Percentiles rank a stretch among this genome's conserved stretches.
phyloP scores from a whole-genome alignment of 108 stramenopile species.

The Nitzschia sp. region DNA sequence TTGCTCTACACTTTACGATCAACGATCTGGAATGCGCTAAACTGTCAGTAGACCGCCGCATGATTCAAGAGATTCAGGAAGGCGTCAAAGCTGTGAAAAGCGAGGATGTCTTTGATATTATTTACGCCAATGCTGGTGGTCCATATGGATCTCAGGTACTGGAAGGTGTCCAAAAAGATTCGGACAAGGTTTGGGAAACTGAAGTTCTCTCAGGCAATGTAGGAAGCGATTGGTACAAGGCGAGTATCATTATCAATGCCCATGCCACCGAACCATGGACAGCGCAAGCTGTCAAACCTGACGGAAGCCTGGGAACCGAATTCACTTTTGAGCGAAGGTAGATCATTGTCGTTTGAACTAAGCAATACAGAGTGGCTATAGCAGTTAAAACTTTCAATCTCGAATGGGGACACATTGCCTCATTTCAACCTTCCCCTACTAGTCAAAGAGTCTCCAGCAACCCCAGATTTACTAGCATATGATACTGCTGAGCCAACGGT shows the following conservation, averaged over 20 bases:
- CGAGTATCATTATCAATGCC: constrained; percentile 72
- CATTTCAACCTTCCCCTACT: too few species aligned
- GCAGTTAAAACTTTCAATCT: too few species aligned
- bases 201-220: constrained; percentile 43
- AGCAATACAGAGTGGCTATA: not conserved
- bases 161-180: constrained; percentile 68
- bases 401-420: too few species aligned
- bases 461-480: constrained; percentile 28
- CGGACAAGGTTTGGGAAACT: constrained; percentile 73
- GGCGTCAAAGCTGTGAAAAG: constrained; percentile 52
- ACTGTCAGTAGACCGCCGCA: constrained; percentile 73
- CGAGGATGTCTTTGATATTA: constrained; percentile 53
- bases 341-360: not conserved
- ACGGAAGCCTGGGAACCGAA: constrained; percentile 62
- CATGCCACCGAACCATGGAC: constrained; percentile 66
- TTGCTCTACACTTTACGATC: constrained; percentile 79
- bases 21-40: constrained; percentile 77
- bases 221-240: constrained; percentile 78
- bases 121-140: constrained; percentile 82
- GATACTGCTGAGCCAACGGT: constrained; percentile 36
- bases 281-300: constrained; percentile 70
- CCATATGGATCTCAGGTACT: constrained; percentile 86
- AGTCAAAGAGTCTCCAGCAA: not conserved
- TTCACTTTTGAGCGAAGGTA: constrained; percentile 45
- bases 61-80: constrained; percentile 70